These are phyloP conservation scores for Clitocybe nebularis DNA, from an alignment of 1,284 basidiomycete species.

Conservation along the genomic window DNA sequence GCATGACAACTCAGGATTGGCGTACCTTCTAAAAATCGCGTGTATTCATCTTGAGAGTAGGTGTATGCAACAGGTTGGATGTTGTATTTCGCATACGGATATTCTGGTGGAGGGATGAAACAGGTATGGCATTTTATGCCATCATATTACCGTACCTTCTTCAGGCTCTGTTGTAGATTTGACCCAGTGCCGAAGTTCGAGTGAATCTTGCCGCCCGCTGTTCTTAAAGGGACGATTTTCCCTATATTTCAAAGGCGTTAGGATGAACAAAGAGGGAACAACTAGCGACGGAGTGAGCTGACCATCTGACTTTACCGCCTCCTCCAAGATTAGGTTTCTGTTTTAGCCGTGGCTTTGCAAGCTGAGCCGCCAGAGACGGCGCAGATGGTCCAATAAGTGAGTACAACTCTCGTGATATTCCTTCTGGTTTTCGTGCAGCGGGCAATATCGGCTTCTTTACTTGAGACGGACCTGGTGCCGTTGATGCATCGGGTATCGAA, in stretches of 20 bases:
- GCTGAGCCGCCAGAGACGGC: conserved; percentile 74
- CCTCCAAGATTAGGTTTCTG: conserved; percentile 74
- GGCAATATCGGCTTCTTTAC: conserved; percentile 35
- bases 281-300: conserved; percentile 8
- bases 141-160: conserved; percentile 38
- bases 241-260: conserved; percentile 43
- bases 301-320: conserved; percentile 66
- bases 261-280: background rate
- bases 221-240: conserved; percentile 74
- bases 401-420: conserved; percentile 91
- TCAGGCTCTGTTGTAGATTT: conserved; percentile 54
- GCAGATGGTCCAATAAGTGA: conserved; percentile 91
- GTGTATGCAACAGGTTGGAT: conserved; percentile 65
- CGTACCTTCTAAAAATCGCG: conserved; percentile 70
- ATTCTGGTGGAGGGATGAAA: too few relatives aligned
- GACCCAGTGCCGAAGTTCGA: conserved; percentile 68
- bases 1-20: background rate
- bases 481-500: conserved; percentile 48
- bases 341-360: conserved; percentile 82
- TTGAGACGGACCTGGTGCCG: conserved; percentile 37
- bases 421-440: conserved; percentile 69
- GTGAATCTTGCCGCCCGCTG: conserved; percentile 51
- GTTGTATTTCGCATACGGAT: conserved; percentile 81
- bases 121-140: background rate
- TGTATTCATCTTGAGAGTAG: conserved; percentile 93